Percentiles rank a stretch among this genome's conserved stretches.
Evolutionary conservation across 2,329 filamentous ascomycete species (phyloP).

Genomic region (Allantophomopsis lycopodina): DNA sequence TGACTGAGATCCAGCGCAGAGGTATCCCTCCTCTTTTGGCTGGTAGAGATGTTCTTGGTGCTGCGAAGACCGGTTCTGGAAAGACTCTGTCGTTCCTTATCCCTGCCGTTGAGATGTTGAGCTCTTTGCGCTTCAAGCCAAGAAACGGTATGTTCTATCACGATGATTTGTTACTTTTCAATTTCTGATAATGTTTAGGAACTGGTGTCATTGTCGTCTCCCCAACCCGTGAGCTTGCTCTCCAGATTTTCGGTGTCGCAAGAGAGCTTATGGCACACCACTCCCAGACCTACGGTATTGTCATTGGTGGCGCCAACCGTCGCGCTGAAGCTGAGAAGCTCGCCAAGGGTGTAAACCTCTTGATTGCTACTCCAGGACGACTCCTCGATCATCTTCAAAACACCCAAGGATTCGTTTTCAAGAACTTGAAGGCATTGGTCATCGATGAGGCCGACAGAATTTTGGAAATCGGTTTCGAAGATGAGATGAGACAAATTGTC

Average conservation of each 20-base stretch:
- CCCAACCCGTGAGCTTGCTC: slow-evolving; percentile 81
- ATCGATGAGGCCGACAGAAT: slow-evolving; percentile 97
- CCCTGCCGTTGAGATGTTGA: slow-evolving; percentile 86
- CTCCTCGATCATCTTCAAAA: slow-evolving; percentile 90
- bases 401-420: slow-evolving; percentile 78
- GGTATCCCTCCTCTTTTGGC: slow-evolving; percentile 81
- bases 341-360: slow-evolving; percentile 80
- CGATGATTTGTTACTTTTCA: no score
- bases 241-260: slow-evolving; percentile 94
- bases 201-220: slow-evolving; percentile 88
- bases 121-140: slow-evolving; percentile 83
- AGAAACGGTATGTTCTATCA: slow-evolving; percentile 47
- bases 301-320: slow-evolving; percentile 88
- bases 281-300: slow-evolving; percentile 89
- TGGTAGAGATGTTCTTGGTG: slow-evolving; percentile 84
- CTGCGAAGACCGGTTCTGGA: slow-evolving; percentile 90
- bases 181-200: no score
- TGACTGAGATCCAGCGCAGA: slow-evolving; percentile 88
- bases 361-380: slow-evolving; percentile 87
- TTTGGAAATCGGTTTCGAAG: slow-evolving; percentile 93
- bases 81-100: slow-evolving; percentile 95
- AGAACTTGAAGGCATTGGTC: slow-evolving; percentile 82
- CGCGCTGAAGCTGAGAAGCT: slow-evolving; percentile 90
- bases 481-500: slow-evolving; percentile 94
- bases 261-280: slow-evolving; percentile 86